Conservation (phyloP, 108 stramenopile species). For the Cyclotella kingstonii region DNA sequence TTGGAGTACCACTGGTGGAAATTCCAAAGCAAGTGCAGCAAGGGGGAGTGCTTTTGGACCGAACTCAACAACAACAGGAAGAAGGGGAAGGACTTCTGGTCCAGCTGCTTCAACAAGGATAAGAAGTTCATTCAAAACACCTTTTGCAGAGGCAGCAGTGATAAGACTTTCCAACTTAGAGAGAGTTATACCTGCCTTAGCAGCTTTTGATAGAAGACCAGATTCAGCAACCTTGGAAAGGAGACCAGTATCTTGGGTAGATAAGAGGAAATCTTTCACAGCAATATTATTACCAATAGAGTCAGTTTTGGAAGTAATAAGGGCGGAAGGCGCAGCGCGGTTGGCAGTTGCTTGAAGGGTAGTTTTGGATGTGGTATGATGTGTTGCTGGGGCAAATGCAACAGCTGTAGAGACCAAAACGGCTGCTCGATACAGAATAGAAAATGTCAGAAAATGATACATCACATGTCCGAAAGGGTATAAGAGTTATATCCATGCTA, state of each 20-base stretch:
- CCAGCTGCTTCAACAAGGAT: conserved; percentile 83
- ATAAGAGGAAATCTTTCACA: conserved; percentile 65
- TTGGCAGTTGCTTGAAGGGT: conserved; percentile 41
- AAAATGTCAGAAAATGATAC: not conserved
- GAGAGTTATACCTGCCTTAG: conserved; percentile 73
- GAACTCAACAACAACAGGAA: conserved; percentile 75
- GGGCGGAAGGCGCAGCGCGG: conserved; percentile 34
- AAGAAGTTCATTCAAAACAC: conserved; percentile 61
- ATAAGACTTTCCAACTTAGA: conserved; percentile 84
- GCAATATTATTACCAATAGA: conserved; percentile 81
- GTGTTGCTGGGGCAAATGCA: conserved; percentile 66
- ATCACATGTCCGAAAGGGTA: not conserved
- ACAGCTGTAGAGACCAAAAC: conserved; percentile 54
- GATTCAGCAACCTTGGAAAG: conserved; percentile 73
- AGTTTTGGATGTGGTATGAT: conserved; percentile 29
- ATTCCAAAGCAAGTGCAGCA: conserved; percentile 59
- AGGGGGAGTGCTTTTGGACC: conserved; percentile 80
- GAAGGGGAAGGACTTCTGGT: conserved; percentile 78
- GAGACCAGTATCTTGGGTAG: conserved; percentile 63
- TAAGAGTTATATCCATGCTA: too few relatives aligned
- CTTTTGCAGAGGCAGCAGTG: conserved; percentile 61
- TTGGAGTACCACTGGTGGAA: conserved; percentile 53
- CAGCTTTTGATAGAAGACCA: conserved; percentile 85
- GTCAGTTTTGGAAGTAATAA: conserved; percentile 62
- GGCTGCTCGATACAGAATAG: too few relatives aligned